phyloP scores from a whole-genome alignment of 2,329 filamentous ascomycete species.

The Fusarium verticillioides region DNA sequence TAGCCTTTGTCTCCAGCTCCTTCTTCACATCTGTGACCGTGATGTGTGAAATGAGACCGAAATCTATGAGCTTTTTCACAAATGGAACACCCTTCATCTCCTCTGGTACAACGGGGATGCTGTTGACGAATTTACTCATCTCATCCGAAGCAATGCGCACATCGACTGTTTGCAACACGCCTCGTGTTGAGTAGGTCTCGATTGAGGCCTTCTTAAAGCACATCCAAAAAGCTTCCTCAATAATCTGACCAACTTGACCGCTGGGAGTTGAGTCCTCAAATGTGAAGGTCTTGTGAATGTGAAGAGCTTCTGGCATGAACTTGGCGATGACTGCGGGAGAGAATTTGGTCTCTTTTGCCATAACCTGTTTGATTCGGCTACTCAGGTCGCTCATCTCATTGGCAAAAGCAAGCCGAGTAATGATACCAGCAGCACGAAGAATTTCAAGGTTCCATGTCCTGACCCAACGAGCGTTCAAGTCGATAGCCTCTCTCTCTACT shows the following conservation, averaged over 20 bases:
- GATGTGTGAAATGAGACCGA: constrained; percentile 87
- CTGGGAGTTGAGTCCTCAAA: constrained; percentile 93
- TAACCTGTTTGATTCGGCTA: constrained; percentile 63
- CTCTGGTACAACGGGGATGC: constrained; percentile 86
- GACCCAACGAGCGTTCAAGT: constrained; percentile 94
- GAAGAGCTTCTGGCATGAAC: constrained; percentile 81
- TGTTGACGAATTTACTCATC: constrained; percentile 79
- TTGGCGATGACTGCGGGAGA: constrained; percentile 71
- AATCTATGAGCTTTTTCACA: constrained; percentile 82
- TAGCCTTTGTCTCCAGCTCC: constrained; percentile 83
- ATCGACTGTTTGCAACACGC: constrained; percentile 84
- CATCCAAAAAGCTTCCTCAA: constrained; percentile 97
- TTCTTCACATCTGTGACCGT: constrained; percentile 86
- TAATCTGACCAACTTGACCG: constrained; percentile 81
- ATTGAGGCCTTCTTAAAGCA: constrained; percentile 85
- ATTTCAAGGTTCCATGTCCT: constrained; percentile 96
- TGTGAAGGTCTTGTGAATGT: constrained; percentile 87
- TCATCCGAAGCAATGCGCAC: constrained; percentile 80
- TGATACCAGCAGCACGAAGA: constrained; percentile 88
- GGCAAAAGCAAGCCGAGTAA: constrained; percentile 86
- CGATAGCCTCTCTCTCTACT: constrained; percentile 95
- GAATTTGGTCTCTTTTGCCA: constrained; percentile 61
- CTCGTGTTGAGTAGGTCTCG: constrained; percentile 88
- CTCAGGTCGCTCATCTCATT: constrained; percentile 86
- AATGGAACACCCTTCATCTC: constrained; percentile 80